Evolutionary conservation across 2,329 filamentous ascomycete species (phyloP).

Genomic region (Neoarthrinium moseri): DNA sequence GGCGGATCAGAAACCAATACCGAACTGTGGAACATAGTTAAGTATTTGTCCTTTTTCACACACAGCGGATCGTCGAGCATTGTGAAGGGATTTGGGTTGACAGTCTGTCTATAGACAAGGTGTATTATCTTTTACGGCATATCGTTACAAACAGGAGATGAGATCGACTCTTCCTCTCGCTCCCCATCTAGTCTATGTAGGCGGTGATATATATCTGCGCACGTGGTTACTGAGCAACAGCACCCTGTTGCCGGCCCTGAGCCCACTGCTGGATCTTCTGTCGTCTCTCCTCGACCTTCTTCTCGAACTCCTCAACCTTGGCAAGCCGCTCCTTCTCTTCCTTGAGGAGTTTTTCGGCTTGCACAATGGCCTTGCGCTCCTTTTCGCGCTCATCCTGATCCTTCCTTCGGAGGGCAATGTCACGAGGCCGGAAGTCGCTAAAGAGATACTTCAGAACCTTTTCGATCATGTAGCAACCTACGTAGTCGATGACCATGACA

Average conservation of each 20-base stretch:
- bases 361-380: slow-evolving; percentile 62
- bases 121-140: no score
- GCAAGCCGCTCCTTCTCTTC: slow-evolving; percentile 52
- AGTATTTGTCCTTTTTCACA: no score
- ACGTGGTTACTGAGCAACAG: neutral
- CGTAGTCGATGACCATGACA: slow-evolving; percentile 86
- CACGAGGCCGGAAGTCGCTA: slow-evolving; percentile 88
- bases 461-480: slow-evolving; percentile 84
- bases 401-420: slow-evolving; percentile 82
- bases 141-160: no score
- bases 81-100: no score
- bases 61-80: no score
- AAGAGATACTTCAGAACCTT: slow-evolving; percentile 81
- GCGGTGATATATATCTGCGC: neutral
- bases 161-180: neutral
- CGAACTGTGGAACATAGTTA: no score
- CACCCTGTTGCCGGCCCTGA: slow-evolving; percentile 22
- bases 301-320: slow-evolving; percentile 60
- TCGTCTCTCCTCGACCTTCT: slow-evolving; percentile 51
- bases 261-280: slow-evolving; percentile 48
- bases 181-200: slow-evolving; percentile 3
- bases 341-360: slow-evolving; percentile 44
- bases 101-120: no score
- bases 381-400: slow-evolving; percentile 83
- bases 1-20: no score